A percentile compares a stretch with the other conserved stretches of the same genome.
Conservation (phyloP, 148 eudicot genomes). For the Vaccinium darrowii region DNA sequence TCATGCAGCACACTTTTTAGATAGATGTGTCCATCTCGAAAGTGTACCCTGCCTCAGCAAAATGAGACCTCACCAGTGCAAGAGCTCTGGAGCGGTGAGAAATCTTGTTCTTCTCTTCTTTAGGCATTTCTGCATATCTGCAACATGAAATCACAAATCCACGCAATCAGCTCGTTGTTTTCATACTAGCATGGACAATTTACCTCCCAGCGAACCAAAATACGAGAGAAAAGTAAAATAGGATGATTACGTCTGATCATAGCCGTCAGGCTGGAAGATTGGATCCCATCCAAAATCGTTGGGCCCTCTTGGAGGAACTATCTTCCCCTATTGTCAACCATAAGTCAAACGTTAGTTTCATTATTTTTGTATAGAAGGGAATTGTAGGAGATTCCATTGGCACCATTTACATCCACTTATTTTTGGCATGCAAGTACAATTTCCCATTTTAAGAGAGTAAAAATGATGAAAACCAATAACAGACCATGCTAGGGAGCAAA, state of each 20-base stretch:
- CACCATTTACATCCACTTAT: background rate
- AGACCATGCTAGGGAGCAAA: background rate
- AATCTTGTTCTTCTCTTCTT: constrained; percentile 93
- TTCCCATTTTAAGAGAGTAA: background rate
- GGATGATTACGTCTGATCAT: constrained; percentile 65
- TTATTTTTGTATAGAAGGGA: background rate
- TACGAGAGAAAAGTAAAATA: background rate
- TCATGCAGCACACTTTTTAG: background rate
- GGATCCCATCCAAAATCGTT: constrained; percentile 98
- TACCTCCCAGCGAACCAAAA: background rate
- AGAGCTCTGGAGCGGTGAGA: constrained; percentile 86
- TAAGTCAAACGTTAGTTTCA: constrained; percentile 12
- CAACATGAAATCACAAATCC: constrained; percentile 14
- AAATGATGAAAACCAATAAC: background rate
- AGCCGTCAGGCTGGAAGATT: constrained; percentile 83
- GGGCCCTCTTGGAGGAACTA: constrained; percentile 79
- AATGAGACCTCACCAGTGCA: constrained; percentile 79
- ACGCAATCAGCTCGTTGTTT: constrained; percentile 1
- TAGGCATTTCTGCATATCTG: constrained; percentile 92
- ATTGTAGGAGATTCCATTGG: background rate
- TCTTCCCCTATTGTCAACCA: constrained; percentile 62
- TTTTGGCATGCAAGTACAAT: background rate
- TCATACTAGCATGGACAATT: background rate
- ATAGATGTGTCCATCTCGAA: constrained; percentile 36
- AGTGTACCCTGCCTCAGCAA: constrained; percentile 68